Conservation (phyloP, 352 stramenopile species). For the Globisporangium iwayamae region DNA sequence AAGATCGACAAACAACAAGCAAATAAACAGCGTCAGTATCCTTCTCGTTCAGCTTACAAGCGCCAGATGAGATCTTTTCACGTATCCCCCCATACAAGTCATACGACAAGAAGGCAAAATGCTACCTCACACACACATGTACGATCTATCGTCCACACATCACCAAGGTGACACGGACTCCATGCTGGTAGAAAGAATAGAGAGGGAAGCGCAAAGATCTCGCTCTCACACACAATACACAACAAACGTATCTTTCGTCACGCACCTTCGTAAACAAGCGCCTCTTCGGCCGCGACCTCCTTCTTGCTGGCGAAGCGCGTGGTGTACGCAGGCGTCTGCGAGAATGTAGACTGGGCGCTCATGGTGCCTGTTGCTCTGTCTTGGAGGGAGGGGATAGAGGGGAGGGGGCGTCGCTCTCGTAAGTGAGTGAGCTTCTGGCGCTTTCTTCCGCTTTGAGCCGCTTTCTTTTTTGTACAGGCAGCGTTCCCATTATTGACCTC, state of each 20-base stretch:
- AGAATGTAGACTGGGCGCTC: conserved; percentile 75
- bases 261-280: conserved; percentile 63
- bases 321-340: conserved; percentile 64
- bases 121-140: not conserved
- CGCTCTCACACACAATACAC: not conserved
- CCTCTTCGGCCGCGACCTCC: conserved; percentile 54
- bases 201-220: conserved; percentile 2
- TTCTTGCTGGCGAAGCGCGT: conserved; percentile 33
- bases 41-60: not conserved
- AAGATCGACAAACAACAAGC: not conserved
- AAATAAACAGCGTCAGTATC: not conserved
- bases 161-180: not conserved
- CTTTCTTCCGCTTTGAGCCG: not conserved
- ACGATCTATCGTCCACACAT: not conserved
- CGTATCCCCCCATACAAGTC: too few species aligned
- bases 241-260: not conserved
- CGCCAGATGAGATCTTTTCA: not conserved
- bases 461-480: too few species aligned
- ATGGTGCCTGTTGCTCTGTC: conserved; percentile 21
- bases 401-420: not conserved
- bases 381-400: not conserved
- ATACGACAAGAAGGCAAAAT: too few species aligned
- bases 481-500: too few species aligned
- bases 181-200: not conserved
- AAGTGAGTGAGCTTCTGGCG: not conserved